Evolutionary conservation across 129 eudicot genomes (phyloP), one percentile per base, ranked within the genome.

Genomic region (Chrysanthemum seticuspe): DNA sequence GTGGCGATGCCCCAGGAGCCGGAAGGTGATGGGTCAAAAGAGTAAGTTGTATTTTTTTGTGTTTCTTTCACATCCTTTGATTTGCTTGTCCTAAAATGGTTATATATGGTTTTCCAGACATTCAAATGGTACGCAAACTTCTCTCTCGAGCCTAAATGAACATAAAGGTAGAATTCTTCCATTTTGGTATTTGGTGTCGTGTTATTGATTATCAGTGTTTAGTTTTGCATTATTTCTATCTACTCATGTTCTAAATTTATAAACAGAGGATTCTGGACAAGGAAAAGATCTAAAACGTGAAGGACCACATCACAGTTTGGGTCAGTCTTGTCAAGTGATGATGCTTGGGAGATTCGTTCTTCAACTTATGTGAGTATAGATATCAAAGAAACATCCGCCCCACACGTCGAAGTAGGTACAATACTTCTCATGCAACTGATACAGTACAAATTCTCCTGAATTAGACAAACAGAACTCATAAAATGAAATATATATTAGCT

Each of bases 271-370:
- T 14, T 68, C 66, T 3, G 70, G 66, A 49, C 56, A 74, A 48
- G 56, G 50, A 80, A 71, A 60, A 50, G 58, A 34, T 58, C 70
- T 52, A 54, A 71, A 52, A n/a, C 29, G 27, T 40, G 70, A 72
- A 62, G 76, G 73, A 69, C 49, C 59, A 80, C 50, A 15, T 47
- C 62, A 10, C 67, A 34, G 16, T 27, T 21, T 61, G 14, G 83
- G 70, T 14, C 48, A 60, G 56, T 62, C 83, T 70, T 77, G 75
- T 58, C 81, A 77, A 76, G 83, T 72, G 34, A 80, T 74, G 87
- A 78, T 83, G 83, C 77, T 83, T 13, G 82, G 79, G 54, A 81
- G 78, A 74, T 86, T 71, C 56, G 78, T 75, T 55, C 83, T 83
- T 69, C 91, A 80, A 59, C 82, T 86, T 48, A 19, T 71, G 25